Percentiles rank a stretch among this genome's conserved stretches.
These are phyloP conservation scores for Candida dendrica DNA, from an alignment of 805 yeast species.

Conservation along the genomic window DNA sequence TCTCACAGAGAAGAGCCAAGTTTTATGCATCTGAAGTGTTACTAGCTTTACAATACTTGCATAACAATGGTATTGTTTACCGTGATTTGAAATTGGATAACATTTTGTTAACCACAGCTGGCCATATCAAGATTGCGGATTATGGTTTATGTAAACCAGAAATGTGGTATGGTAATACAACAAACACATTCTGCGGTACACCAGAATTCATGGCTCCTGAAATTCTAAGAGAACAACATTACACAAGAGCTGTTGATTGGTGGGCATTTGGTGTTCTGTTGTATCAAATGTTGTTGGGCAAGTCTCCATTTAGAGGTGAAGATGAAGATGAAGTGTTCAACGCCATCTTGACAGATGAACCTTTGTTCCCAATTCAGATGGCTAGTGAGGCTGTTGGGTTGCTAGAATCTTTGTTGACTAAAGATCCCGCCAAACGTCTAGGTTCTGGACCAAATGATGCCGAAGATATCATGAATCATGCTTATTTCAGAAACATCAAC, in stretches of 20 bases:
- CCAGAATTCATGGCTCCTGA: conserved; percentile 99
- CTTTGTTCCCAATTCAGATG: conserved; percentile 94
- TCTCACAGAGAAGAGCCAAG: conserved; percentile 87
- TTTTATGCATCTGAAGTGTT: conserved; percentile 96
- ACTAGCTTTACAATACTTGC: conserved; percentile 85
- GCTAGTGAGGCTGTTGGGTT: conserved; percentile 94
- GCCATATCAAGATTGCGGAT: conserved; percentile 95
- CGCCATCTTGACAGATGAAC: conserved; percentile 94
- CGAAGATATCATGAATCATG: conserved; percentile 88
- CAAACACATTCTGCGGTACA: conserved; percentile 96
- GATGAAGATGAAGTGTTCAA: conserved; percentile 96
- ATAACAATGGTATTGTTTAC: conserved; percentile 91
- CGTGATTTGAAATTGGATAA: conserved; percentile 95
- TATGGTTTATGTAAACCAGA: conserved; percentile 95
- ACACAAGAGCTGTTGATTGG: conserved; percentile 96
- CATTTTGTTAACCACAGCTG: conserved; percentile 79
- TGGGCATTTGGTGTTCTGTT: conserved; percentile 98
- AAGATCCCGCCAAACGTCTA: conserved; percentile 77
- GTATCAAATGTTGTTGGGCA: conserved; percentile 94
- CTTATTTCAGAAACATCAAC: conserved; percentile 83
- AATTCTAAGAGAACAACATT: conserved; percentile 85
- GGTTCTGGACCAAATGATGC: conserved; percentile 91
- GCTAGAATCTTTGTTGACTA: conserved; percentile 81
- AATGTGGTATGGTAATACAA: conserved; percentile 79
- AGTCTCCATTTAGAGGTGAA: conserved; percentile 96